Evolutionary conservation across 2,329 filamentous ascomycete genomes (phyloP), one percentile per base, ranked within the genome.

Genomic region (Epichloe aotearoae): DNA sequence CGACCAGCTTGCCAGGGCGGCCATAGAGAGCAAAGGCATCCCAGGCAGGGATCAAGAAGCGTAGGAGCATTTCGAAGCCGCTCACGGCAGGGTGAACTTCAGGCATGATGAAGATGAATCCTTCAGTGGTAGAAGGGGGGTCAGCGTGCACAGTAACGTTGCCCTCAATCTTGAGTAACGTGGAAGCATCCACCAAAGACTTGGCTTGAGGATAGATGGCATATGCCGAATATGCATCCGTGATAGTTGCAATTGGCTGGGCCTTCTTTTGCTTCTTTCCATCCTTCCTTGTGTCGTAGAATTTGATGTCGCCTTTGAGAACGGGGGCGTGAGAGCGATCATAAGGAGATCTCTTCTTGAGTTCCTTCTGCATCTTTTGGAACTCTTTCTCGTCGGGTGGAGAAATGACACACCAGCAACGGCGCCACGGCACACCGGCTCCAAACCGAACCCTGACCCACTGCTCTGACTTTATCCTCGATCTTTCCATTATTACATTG

Each of bases 21-120:
- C 93, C 93, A 60, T 98, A 98, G 1, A 98, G 73, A 39, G 77
- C 82, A 65, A 96, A 98, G 0, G 88, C 88, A 64, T 98, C 93
- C 73, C 88, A 98, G 0, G 89, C 87, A 0, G 93, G 93, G 64
- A 98, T 94, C 12, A 98, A 73, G 70, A 87, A 96, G 44, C 88
- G 81, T 36, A 98, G 74, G 75, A 98, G 84, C 75, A 94, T 96
- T 66, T 97, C 93, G 58, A 97, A 95, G 0, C 93, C 93, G 50
- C 82, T 86, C 12, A 98, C 86, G 17, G 88, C 90, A n/a, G 91
- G 84, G 61, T 88, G 88, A 1, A 85, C 80, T 66, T 98, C 93
- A 4, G 93, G 93, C 90, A 98, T 96, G 58, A 97, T 83, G 62
- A 98, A 98, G 4, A 98, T 88, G 60, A 96, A 96, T 0, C 93